Conservation (phyloP, 208 protist species). For the Angomonas ambiguus region DNA sequence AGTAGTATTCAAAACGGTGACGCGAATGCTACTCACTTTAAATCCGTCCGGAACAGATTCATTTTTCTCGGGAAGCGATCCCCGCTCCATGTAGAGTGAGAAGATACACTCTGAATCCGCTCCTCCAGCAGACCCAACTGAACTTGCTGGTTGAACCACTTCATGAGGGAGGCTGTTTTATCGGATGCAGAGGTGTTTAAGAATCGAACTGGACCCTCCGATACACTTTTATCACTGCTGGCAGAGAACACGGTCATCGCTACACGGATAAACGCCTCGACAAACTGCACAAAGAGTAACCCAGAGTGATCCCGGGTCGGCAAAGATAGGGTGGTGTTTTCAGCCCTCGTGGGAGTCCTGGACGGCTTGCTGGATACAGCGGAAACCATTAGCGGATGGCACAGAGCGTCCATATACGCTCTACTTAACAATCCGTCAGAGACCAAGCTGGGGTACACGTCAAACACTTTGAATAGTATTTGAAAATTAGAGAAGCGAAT, state of each 20-base stretch:
- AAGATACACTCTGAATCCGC: background rate
- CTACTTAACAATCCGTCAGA: constrained; percentile 32
- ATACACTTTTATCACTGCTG: constrained; percentile 14
- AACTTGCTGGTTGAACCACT: constrained; percentile 70
- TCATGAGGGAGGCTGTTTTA: constrained; percentile 58
- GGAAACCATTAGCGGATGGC: constrained; percentile 29
- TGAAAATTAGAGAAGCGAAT: constrained; percentile 48
- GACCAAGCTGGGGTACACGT: constrained; percentile 62
- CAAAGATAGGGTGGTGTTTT: background rate
- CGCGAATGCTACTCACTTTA: too few species aligned
- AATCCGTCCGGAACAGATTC: constrained; percentile 8
- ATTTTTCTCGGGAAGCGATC: constrained; percentile 2
- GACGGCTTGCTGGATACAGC: background rate
- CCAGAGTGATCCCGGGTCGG: constrained; percentile 21
- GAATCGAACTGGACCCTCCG: background rate
- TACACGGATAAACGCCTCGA: constrained; percentile 70
- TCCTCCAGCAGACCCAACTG: constrained; percentile 19
- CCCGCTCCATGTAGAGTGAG: background rate
- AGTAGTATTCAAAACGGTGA: too few species aligned
- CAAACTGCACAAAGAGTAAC: constrained; percentile 54
- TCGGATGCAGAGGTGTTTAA: constrained; percentile 28
- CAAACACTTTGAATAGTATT: constrained; percentile 42
- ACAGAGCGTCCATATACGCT: constrained; percentile 52
- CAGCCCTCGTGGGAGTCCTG: background rate
- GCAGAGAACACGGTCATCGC: constrained; percentile 66